Percentiles rank a stretch among this genome's conserved stretches.
These are phyloP conservation scores for Binderoboletus segoi DNA, from an alignment of 1,284 basidiomycete species.

Conservation along the genomic window DNA sequence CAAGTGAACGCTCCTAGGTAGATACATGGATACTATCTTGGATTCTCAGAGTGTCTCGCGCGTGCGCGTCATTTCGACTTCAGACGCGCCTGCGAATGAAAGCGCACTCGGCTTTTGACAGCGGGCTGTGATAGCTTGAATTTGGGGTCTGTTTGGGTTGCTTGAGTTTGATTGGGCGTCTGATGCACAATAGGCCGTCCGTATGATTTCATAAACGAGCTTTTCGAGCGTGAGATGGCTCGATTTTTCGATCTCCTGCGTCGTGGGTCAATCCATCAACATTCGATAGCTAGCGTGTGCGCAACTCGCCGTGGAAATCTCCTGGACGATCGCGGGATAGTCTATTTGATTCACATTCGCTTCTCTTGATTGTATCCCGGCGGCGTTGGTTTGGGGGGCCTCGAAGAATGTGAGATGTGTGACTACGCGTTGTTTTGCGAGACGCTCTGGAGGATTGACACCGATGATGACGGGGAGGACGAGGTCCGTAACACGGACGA, in stretches of 20 bases:
- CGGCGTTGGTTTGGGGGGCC: neutral
- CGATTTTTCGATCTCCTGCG: conserved; percentile 44
- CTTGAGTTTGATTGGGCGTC: conserved; percentile 10
- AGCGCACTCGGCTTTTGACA: conserved; percentile 57
- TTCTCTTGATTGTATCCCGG: conserved; percentile 1
- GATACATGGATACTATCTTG: too few species aligned
- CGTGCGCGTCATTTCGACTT: conserved; percentile 49
- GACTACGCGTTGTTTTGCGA: conserved; percentile 50
- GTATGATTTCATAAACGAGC: conserved; percentile 46
- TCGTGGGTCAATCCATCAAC: neutral
- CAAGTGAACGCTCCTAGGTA: too few species aligned
- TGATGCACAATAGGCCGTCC: conserved; percentile 37
- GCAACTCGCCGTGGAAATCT: conserved; percentile 35
- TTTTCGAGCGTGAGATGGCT: conserved; percentile 53
- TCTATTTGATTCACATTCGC: conserved; percentile 19
- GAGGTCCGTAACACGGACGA: conserved; percentile 41
- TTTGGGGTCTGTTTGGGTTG: neutral
- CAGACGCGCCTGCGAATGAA: conserved; percentile 49
- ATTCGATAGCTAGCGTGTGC: neutral
- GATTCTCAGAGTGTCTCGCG: neutral
- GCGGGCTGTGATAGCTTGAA: conserved; percentile 44
- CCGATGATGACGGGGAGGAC: conserved; percentile 49
- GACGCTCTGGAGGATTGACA: conserved; percentile 55
- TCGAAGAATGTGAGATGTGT: conserved; percentile 45
- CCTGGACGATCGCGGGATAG: conserved; percentile 38